phyloP scores from a whole-genome alignment of 495 filamentous ascomycete genomes.

The Aeminium ludgeri region DNA sequence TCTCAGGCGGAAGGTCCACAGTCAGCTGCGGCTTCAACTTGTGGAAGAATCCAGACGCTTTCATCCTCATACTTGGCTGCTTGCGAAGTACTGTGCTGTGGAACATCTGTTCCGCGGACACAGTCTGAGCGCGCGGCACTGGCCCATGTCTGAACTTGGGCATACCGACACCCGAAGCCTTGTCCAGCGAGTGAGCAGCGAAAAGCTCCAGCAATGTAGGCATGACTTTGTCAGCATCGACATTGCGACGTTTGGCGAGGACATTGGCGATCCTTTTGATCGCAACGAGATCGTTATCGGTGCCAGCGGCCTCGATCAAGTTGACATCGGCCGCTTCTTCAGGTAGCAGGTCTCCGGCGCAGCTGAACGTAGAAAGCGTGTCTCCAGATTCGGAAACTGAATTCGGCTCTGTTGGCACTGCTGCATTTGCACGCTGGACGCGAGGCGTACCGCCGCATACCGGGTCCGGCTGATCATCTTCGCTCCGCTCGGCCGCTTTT shows the following conservation, averaged over 20 bases:
- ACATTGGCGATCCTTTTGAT: conserved; percentile 9
- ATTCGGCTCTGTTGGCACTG: background rate
- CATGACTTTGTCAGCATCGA: conserved; percentile 8
- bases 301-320: conserved; percentile 2
- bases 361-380: conserved; percentile 19
- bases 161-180: too few relatives aligned
- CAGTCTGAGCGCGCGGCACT: background rate
- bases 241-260: conserved; percentile 11
- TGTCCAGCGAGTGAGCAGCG: background rate
- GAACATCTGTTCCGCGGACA: background rate
- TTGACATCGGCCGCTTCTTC: conserved; percentile 15
- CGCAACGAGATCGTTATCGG: conserved; percentile 9
- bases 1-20: background rate
- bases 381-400: conserved; percentile 2
- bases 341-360: conserved; percentile 19
- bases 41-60: conserved; percentile 12
- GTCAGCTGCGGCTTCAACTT: conserved; percentile 3
- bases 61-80: conserved; percentile 7
- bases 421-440: background rate
- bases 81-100: conserved; percentile 1
- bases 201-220: conserved; percentile 11
- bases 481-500: background rate
- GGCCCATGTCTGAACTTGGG: too few relatives aligned
- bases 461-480: background rate
- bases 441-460: too few relatives aligned